Conservation (phyloP, 2,329 filamentous ascomycete species). For the Aspergillus sp. region DNA sequence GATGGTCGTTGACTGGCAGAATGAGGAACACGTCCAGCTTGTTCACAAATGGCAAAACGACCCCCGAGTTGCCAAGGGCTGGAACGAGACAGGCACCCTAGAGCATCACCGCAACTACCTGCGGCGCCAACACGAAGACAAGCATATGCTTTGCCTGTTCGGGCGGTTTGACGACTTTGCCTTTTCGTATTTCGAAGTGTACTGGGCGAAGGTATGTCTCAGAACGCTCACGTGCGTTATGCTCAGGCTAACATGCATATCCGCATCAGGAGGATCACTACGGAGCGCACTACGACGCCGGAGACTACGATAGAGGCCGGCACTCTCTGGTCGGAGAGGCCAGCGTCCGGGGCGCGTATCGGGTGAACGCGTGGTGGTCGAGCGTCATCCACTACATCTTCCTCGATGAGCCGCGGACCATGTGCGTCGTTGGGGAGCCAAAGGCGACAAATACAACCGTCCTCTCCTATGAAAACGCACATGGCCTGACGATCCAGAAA, state of each 20-base stretch:
- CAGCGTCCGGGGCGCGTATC: slow-evolving; percentile 45
- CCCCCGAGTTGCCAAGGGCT: slow-evolving; percentile 67
- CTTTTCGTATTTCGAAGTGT: slow-evolving; percentile 73
- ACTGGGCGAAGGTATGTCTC: slow-evolving; percentile 57
- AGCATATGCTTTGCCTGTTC: slow-evolving; percentile 61
- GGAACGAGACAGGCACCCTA: slow-evolving; percentile 68
- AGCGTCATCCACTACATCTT: slow-evolving; percentile 52
- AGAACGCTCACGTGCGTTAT: background rate
- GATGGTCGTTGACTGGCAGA: slow-evolving; percentile 59
- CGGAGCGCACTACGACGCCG: slow-evolving; percentile 49
- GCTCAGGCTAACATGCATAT: slow-evolving; percentile 1
- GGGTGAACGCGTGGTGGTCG: slow-evolving; percentile 51
- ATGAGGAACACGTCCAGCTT: slow-evolving; percentile 55
- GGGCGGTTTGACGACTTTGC: slow-evolving; percentile 60
- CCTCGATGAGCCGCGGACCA: slow-evolving; percentile 49
- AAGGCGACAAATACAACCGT: slow-evolving; percentile 61
- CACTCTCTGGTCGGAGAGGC: slow-evolving; percentile 52
- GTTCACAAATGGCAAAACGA: slow-evolving; percentile 81
- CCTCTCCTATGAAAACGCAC: slow-evolving; percentile 63
- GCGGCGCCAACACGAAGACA: slow-evolving; percentile 57
- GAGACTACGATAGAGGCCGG: slow-evolving; percentile 50
- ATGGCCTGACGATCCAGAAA: slow-evolving; percentile 63
- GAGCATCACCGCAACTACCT: slow-evolving; percentile 68
- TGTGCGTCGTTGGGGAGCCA: slow-evolving; percentile 53
- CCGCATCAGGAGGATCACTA: slow-evolving; percentile 47